Evolutionary conservation across 371 early-diverging fungal genomes (phyloP).

Genomic region (Sanchytrium tribonematis): DNA sequence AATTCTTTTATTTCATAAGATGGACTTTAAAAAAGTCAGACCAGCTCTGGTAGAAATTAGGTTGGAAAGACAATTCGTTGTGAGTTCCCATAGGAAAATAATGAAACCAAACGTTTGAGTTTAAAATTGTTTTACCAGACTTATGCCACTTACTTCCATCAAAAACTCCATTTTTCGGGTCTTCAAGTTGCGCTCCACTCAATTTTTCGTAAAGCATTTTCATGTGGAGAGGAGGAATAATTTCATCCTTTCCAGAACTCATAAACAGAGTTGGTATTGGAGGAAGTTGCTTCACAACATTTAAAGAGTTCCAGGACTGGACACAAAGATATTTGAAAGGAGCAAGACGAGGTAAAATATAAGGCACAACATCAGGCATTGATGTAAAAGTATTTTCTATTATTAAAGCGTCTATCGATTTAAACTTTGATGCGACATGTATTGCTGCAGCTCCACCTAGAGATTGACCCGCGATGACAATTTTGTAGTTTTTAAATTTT

Average conservation of each 20-base stretch:
- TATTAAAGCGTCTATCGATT: constrained; percentile 51
- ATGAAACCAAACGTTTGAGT: too few relatives aligned
- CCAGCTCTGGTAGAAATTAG: too few relatives aligned
- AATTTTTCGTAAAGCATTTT: constrained; percentile 26
- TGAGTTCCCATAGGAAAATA: too few relatives aligned
- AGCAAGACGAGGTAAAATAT: constrained; percentile 41
- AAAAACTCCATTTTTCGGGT: too few relatives aligned
- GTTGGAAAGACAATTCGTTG: too few relatives aligned
- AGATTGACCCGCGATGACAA: constrained; percentile 74
- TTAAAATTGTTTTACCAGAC: too few relatives aligned
- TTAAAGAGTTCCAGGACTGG: constrained; percentile 62
- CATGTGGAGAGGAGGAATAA: constrained; percentile 73
- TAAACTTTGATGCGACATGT: constrained; percentile 34
- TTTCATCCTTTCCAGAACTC: constrained; percentile 47
- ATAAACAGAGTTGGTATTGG: constrained; percentile 50
- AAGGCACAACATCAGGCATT: constrained; percentile 59
- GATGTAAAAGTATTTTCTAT: constrained; percentile 82
- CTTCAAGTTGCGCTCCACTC: too few relatives aligned
- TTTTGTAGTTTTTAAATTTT: constrained; percentile 34
- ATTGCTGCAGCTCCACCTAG: constrained; percentile 93
- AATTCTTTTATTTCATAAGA: too few relatives aligned
- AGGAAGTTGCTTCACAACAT: constrained; percentile 30
- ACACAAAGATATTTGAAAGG: constrained; percentile 46
- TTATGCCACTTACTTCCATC: too few relatives aligned
- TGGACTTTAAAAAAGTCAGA: too few relatives aligned